Evolutionary conservation across 192 early-diverging fungal species (phyloP).

Genomic region (Umbelopsis sp.): DNA sequence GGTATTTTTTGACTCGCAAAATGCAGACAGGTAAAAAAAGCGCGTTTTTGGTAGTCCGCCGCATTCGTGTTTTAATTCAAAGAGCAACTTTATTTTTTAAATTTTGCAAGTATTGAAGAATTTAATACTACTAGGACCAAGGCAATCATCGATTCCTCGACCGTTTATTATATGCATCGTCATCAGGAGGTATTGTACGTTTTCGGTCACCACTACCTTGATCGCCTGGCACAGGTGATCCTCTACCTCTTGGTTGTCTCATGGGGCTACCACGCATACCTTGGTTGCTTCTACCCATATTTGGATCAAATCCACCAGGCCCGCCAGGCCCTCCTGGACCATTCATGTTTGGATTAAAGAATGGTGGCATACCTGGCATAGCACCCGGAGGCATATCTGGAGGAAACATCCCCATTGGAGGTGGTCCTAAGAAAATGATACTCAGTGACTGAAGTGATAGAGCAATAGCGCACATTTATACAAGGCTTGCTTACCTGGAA

Average conservation of each 20-base stretch:
- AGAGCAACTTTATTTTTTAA: neutral
- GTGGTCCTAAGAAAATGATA: neutral
- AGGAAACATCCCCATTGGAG: conserved; percentile 39
- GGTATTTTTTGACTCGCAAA: no score
- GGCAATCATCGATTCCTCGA: conserved; percentile 7
- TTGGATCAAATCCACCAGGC: conserved; percentile 30
- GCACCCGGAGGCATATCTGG: conserved; percentile 39
- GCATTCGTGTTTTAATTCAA: no score
- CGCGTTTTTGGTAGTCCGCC: no score
- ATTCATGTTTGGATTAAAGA: conserved; percentile 38
- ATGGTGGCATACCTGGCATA: conserved; percentile 41
- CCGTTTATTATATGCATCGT: conserved; percentile 16
- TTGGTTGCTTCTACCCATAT: conserved; percentile 1
- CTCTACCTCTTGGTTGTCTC: conserved; percentile 13
- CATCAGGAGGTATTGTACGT: conserved; percentile 11
- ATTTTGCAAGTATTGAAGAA: neutral
- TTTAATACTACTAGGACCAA: neutral
- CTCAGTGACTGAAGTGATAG: neutral
- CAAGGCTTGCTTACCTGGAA: conserved; percentile 1
- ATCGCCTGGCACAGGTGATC: conserved; percentile 9
- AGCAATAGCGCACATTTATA: neutral
- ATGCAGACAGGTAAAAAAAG: no score
- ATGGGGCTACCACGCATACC: conserved; percentile 3
- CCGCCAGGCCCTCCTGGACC: conserved; percentile 37
- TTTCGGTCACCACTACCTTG: conserved; percentile 1